A percentile compares a stretch with the other conserved stretches of the same genome.
Conservation (phyloP, 257 asterid genomes). For the Lycium ferocissimum region DNA sequence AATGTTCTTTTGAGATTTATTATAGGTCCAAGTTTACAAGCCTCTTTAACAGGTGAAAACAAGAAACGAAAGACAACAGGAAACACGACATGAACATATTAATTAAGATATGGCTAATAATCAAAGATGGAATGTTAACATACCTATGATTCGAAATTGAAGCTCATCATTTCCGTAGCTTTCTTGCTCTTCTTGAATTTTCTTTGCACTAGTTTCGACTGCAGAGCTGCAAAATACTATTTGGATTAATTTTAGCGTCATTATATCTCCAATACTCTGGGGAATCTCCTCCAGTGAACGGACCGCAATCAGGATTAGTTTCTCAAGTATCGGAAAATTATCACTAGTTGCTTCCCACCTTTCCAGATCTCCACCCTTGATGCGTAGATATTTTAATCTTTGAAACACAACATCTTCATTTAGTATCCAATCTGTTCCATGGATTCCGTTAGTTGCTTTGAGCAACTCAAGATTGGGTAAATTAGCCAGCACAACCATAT, state of each 20-base stretch:
- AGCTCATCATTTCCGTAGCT: background rate
- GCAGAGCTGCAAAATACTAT: background rate
- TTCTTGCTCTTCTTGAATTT: background rate
- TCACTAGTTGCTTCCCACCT: conserved; percentile 3
- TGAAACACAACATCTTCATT: background rate
- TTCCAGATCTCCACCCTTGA: background rate
- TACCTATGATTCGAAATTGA: too few species aligned
- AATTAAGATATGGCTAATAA: too few species aligned
- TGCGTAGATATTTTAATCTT: background rate
- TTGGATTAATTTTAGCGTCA: background rate
- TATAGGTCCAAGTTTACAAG: too few species aligned
- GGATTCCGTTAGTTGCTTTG: fast-evolving
- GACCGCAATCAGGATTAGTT: background rate
- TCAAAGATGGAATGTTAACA: background rate
- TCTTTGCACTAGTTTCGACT: background rate
- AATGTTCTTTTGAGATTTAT: too few species aligned
- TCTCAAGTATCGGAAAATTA: conserved; percentile 1
- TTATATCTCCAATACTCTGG: background rate
- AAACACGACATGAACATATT: too few species aligned
- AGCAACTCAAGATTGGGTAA: conserved; percentile 26
- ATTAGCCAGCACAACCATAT: background rate
- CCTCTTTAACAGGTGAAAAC: too few species aligned
- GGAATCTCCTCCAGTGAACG: background rate
- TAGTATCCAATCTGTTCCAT: background rate
- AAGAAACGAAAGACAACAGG: too few species aligned